phyloP scores from a whole-genome alignment of 1,284 basidiomycete genomes.

The Schizophyllum amplum region DNA sequence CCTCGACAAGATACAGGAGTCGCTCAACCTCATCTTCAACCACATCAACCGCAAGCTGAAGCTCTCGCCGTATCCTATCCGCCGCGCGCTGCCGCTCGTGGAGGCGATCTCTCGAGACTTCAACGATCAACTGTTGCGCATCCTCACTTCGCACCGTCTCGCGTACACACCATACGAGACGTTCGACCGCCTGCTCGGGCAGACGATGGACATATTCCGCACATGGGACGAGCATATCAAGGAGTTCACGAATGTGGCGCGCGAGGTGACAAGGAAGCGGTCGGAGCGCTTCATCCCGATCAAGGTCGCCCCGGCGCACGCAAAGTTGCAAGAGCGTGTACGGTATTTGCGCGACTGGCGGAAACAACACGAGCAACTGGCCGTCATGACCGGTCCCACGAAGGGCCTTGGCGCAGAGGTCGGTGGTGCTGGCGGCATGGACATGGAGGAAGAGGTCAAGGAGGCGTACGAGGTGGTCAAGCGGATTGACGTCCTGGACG shows the following conservation, averaged over 20 bases:
- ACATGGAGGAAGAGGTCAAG: constrained; percentile 97
- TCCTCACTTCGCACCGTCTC: constrained; percentile 84
- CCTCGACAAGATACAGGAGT: constrained; percentile 89
- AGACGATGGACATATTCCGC: constrained; percentile 79
- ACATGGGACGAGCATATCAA: constrained; percentile 98
- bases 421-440: constrained; percentile 75
- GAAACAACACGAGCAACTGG: constrained; percentile 95
- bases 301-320: constrained; percentile 89
- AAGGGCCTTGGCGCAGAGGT: constrained; percentile 71
- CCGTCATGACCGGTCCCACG: constrained; percentile 95
- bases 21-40: constrained; percentile 80
- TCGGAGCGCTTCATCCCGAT: constrained; percentile 95
- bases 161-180: constrained; percentile 93
- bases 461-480: constrained; percentile 94
- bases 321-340: constrained; percentile 84
- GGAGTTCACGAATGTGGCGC: constrained; percentile 95
- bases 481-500: constrained; percentile 93
- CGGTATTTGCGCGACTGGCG: constrained; percentile 88
- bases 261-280: constrained; percentile 90
- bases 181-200: constrained; percentile 79
- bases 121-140: constrained; percentile 88
- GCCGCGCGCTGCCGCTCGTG: constrained; percentile 90
- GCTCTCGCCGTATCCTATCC: constrained; percentile 93
- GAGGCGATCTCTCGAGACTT: constrained; percentile 98
- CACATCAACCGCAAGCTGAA: constrained; percentile 96